These are phyloP conservation scores for Dactylellina parvicollis DNA, from an alignment of 2,329 filamentous ascomycete species.

Conservation along the genomic window DNA sequence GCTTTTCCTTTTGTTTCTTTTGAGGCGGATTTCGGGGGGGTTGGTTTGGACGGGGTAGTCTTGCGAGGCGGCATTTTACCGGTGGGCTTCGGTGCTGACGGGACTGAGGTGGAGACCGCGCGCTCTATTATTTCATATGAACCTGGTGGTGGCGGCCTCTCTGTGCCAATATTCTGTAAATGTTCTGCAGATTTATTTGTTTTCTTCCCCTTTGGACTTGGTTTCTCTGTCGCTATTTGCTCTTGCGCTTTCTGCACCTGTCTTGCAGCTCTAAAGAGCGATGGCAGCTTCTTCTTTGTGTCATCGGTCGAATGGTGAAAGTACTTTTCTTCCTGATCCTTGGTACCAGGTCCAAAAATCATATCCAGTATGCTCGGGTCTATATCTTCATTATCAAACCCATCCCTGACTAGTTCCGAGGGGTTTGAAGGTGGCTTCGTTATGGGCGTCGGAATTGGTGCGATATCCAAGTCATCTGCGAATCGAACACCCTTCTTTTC, in stretches of 20 bases:
- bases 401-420: slow-evolving; percentile 39
- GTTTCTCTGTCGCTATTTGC: slow-evolving; percentile 27
- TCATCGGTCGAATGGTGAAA: slow-evolving; percentile 43
- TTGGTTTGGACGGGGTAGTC: neutral
- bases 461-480: slow-evolving; percentile 77
- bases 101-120: neutral
- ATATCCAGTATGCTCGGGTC: slow-evolving; percentile 50
- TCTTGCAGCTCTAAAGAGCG: slow-evolving; percentile 43
- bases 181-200: neutral
- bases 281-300: slow-evolving; percentile 46
- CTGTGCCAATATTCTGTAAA: neutral
- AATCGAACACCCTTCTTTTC: slow-evolving; percentile 82
- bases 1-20: slow-evolving; percentile 1
- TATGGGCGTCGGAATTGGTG: slow-evolving; percentile 62
- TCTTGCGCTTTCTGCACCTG: slow-evolving; percentile 46
- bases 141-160: neutral
- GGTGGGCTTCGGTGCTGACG: slow-evolving; percentile 25
- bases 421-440: slow-evolving; percentile 57
- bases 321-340: slow-evolving; percentile 45
- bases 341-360: slow-evolving; percentile 45
- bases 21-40: slow-evolving; percentile 31
- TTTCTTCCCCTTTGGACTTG: neutral
- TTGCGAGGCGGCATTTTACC: slow-evolving; percentile 24
- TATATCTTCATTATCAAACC: slow-evolving; percentile 50
- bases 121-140: slow-evolving; percentile 48